Evolutionary conservation across 805 yeast species (phyloP).

Genomic region (Pichia deserticola): DNA sequence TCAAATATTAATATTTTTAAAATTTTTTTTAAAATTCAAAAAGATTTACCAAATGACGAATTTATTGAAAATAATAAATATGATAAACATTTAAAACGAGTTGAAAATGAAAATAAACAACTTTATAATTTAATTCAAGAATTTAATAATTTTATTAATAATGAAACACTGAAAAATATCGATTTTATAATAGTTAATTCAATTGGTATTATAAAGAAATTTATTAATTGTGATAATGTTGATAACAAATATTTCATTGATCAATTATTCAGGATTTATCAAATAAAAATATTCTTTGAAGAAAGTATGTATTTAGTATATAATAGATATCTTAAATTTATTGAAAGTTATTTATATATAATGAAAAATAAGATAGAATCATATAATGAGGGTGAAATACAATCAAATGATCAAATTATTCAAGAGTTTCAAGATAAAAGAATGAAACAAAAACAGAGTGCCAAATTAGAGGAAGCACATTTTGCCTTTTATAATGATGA

Average conservation of each 20-base stretch:
- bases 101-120: slow-evolving; percentile 12
- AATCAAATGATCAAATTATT: not conserved
- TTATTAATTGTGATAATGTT: not conserved
- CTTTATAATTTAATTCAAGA: slow-evolving; percentile 6
- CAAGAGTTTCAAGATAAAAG: not conserved
- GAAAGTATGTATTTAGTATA: not conserved
- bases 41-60: slow-evolving; percentile 7
- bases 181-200: not conserved
- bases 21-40: slow-evolving; percentile 10
- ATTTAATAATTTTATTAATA: not conserved
- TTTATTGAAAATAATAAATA: slow-evolving; percentile 4
- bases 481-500: slow-evolving; percentile 2
- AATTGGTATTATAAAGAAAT: not conserved
- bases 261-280: not conserved
- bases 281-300: not conserved
- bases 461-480: not conserved
- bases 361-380: not conserved
- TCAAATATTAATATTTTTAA: slow-evolving; percentile 9
- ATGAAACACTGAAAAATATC: not conserved
- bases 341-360: not conserved
- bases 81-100: slow-evolving; percentile 4
- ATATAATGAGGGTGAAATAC: no score
- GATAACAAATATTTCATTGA: not conserved
- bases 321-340: not conserved
- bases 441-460: not conserved